Base-by-base conservation (phyloP, 768 basidiomycete genomes). In the Kockovaella imperatae region DNA sequence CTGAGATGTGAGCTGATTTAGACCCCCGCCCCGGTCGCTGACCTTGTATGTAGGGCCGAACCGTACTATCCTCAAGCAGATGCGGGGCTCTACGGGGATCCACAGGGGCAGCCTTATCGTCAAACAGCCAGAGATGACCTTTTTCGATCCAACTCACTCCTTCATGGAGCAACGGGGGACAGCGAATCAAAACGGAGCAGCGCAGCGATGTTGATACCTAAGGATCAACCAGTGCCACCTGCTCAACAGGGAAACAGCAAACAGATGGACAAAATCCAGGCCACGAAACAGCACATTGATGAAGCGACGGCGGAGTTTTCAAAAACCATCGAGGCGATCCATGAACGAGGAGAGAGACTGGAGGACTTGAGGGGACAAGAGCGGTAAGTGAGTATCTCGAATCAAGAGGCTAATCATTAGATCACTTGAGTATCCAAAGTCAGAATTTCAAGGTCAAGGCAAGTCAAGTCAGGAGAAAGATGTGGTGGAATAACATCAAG, bases 401-500 rank as follows among this genome's bases (percentile, higher is more conserved):
- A n/a, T n/a, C n/a, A n/a, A n/a, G n/a, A n/a, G n/a, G n/a, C n/a
- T n/a, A n/a, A n/a, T n/a, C n/a, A 4, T 31, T 23, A 18, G 25
- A 61, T 23, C 28, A 46, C 7, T 48, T 61, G 17, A 25, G 30
- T 2, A 35, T 57, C 15, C 47, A 41, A 31, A 25, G 45, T 0
- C 25, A 47, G 28, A 34, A 26, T 4, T 62, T 62, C 44, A 50
- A 42, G 20, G 29, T 42, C 3, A 28, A 44, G 26, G 59, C 62
- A 5, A 36, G 26, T 3, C 44, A 46, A 17, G 52, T 56, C 4
- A 39, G 55, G 8, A 45, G 60, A 0, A 23, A 44, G 32, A 59
- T 64, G 56, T 64, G 56, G 56, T 61, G 50, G 50, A 58, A 59
- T 31, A 59, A 60, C 29, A 47, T 50, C 42, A 64, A 61, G 47